Conservation (phyloP, 2,329 filamentous ascomycete species). For the Scedosporium dehoogii region DNA sequence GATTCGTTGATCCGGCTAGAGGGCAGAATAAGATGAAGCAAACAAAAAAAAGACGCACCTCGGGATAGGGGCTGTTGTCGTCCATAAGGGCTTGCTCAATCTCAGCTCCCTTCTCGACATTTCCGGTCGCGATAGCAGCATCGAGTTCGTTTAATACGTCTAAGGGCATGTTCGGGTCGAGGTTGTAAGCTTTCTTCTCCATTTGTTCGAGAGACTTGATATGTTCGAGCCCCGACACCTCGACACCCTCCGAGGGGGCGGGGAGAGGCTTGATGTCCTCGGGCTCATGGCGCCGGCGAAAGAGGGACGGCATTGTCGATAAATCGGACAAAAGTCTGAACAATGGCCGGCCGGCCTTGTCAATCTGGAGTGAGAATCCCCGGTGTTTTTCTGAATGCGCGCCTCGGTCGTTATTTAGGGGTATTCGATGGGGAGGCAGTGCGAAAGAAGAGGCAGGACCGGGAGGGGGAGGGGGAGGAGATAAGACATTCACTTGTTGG, state of each 20-base stretch:
- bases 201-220: slow-evolving; percentile 43
- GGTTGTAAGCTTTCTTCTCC: slow-evolving; percentile 45
- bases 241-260: slow-evolving; percentile 26
- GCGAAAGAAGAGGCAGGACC: neutral
- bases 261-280: slow-evolving; percentile 34
- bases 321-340: neutral
- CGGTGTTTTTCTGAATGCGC: neutral
- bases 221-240: slow-evolving; percentile 29
- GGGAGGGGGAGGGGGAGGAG: neutral
- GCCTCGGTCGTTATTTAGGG: neutral
- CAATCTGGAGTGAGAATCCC: neutral
- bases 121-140: slow-evolving; percentile 41
- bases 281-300: slow-evolving; percentile 35
- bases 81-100: slow-evolving; percentile 50
- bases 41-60: slow-evolving; percentile 30
- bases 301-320: slow-evolving; percentile 18
- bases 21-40: neutral
- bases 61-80: slow-evolving; percentile 58
- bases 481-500: neutral
- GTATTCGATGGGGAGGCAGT: neutral
- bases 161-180: slow-evolving; percentile 56
- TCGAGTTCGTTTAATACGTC: slow-evolving; percentile 53
- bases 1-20: no score
- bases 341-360: neutral
- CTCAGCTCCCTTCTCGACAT: slow-evolving; percentile 44